Evolutionary conservation across 2,329 filamentous ascomycete genomes (phyloP), one percentile per base, ranked within the genome.

Genomic region (Xylariaceae sp.): DNA sequence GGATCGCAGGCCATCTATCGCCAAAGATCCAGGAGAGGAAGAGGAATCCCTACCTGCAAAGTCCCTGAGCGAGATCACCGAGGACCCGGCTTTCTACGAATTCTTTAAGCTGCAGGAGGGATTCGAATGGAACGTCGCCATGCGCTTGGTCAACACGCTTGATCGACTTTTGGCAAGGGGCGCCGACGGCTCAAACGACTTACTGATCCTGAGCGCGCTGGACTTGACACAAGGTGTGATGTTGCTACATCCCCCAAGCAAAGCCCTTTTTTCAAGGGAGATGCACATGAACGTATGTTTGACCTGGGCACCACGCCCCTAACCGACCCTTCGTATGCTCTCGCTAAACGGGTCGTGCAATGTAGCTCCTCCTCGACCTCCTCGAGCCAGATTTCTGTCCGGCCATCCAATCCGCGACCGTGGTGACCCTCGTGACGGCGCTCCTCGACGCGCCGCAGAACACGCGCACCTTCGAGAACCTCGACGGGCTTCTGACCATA

Each of bases 91-190:
- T 19, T 98, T 97, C 71, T 82, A 91, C 64, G 92, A 97, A 74
- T 98, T 98, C 79, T 97, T 96, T 79, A 91, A 96, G 73, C 74
- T 98, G 63, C 95, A 99, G 74, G 93, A 98, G 70, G 91, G 93
- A 2, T 99, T 99, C 71, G 91, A 98, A 77, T 98, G 92, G 90
- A 99, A 99, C 77, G 91, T 98, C 52, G 89, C 91, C 14, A 87
- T 91, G 75, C 87, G 92, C 58, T 81, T 98, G 58, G 88, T 96
- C 59, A 86, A 88, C 50, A 96, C 91, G 54, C 84, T 98, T 43
- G 92, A 97, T 73, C 84, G 91, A 55, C 82, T 97, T 47, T 82
- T 97, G 68, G 91, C 91, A 44, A 91, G 91, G 77, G 87, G 88
- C 50, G 88, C 86, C 71, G 88, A 92, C 67, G 90, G 89, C 41